Conservation (phyloP, 2,329 filamentous ascomycete genomes). For the Aspergillus fumigatus region DNA sequence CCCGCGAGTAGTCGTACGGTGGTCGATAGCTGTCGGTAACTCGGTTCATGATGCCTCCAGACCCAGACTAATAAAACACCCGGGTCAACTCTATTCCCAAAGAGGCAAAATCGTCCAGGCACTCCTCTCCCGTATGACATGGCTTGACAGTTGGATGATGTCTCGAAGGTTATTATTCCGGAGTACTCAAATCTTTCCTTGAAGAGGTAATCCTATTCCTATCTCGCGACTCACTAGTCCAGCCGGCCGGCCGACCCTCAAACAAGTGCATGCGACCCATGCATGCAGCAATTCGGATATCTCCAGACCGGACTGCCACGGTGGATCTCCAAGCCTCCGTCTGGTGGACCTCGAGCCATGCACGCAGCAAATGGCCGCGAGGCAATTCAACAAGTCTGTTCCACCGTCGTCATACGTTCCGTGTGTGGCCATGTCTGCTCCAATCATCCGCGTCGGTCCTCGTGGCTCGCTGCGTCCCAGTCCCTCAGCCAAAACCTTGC, state of each 20-base stretch:
- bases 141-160: no score
- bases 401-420: background rate
- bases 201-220: background rate
- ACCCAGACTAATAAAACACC: no score
- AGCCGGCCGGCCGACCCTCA: no score
- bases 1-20: no score
- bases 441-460: no score
- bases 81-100: background rate
- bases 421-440: no score
- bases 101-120: background rate
- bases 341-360: background rate
- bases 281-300: background rate
- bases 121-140: background rate
- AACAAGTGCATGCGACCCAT: background rate
- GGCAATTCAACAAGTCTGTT: background rate
- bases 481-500: no score
- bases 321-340: background rate
- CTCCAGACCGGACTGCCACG: background rate
- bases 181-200: background rate
- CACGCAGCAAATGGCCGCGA: background rate
- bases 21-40: no score
- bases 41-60: no score
- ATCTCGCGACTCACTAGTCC: no score
- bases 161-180: background rate
- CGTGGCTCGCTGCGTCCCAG: no score